Conservation (phyloP, 2,329 filamentous ascomycete genomes). For the Drechslera avenae region DNA sequence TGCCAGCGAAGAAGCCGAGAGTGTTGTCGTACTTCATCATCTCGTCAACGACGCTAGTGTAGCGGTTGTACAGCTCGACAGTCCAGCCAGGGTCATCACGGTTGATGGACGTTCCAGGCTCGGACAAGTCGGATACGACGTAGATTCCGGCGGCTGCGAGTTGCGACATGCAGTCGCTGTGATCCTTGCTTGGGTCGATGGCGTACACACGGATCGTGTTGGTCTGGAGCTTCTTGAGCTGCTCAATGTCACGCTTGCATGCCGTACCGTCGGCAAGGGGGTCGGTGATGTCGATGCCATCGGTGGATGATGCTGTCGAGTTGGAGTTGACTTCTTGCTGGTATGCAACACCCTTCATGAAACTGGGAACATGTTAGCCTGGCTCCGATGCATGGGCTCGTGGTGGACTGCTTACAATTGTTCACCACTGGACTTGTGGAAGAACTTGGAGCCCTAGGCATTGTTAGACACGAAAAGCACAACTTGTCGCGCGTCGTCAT, state of each 20-base stretch:
- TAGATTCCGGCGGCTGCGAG: slow-evolving; percentile 90
- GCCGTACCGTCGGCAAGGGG: slow-evolving; percentile 73
- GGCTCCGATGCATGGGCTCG: slow-evolving; percentile 1
- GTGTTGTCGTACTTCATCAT: slow-evolving; percentile 85
- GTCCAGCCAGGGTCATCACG: slow-evolving; percentile 81
- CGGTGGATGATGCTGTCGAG: slow-evolving; percentile 59
- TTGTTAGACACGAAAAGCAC: slow-evolving; percentile 14
- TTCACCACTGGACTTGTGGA: slow-evolving; percentile 79
- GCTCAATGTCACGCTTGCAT: slow-evolving; percentile 86
- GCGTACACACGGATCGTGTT: slow-evolving; percentile 93
- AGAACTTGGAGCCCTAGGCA: slow-evolving; percentile 78
- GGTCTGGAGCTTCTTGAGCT: slow-evolving; percentile 77
- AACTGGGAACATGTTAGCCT: slow-evolving; percentile 54
- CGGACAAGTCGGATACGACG: slow-evolving; percentile 86
- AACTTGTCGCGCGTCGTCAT: slow-evolving; percentile 20
- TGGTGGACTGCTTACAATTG: slow-evolving; percentile 57
- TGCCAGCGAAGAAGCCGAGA: slow-evolving; percentile 97
- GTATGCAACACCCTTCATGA: slow-evolving; percentile 93
- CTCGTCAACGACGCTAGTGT: slow-evolving; percentile 81
- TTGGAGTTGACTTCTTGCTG: slow-evolving; percentile 71
- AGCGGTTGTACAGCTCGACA: slow-evolving; percentile 75
- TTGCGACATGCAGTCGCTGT: slow-evolving; percentile 82
- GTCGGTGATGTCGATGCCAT: slow-evolving; percentile 68
- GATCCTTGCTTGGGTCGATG: slow-evolving; percentile 78
- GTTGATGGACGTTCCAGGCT: slow-evolving; percentile 83